Percentiles rank a stretch among this genome's conserved stretches.
phyloP scores from a whole-genome alignment of 73 alveolate genomes.

The Tetrahymena malaccensis region DNA sequence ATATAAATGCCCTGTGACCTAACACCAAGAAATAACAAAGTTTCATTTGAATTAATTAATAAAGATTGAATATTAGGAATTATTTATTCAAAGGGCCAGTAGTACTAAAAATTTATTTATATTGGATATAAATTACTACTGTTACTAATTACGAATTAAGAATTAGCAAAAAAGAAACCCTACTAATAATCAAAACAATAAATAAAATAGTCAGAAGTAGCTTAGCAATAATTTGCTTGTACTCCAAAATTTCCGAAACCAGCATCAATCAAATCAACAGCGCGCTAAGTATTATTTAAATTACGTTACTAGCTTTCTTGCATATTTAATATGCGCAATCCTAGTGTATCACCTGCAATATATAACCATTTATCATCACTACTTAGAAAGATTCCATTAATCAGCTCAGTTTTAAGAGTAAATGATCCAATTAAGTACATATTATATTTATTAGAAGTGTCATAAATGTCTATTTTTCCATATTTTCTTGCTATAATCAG shows the following conservation, averaged over 20 bases:
- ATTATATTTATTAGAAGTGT: too few species aligned
- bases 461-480: not conserved
- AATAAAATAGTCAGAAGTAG: not conserved
- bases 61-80: not conserved
- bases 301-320: too few species aligned
- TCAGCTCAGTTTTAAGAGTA: not conserved
- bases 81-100: not conserved
- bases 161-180: not conserved
- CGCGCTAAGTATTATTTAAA: too few species aligned
- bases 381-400: not conserved
- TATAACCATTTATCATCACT: too few species aligned
- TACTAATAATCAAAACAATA: not conserved
- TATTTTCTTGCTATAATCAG: not conserved
- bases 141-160: not conserved
- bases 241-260: not conserved
- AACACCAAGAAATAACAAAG: not conserved
- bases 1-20: not conserved
- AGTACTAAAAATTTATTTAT: not conserved
- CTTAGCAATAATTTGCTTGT: not conserved
- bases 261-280: not conserved
- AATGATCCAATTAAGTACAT: not conserved
- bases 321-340: too few species aligned
- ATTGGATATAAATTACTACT: not conserved
- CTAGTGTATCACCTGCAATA: not conserved
- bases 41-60: not conserved